phyloP scores from a whole-genome alignment of 495 filamentous ascomycete genomes.

The Tuber borchii region DNA sequence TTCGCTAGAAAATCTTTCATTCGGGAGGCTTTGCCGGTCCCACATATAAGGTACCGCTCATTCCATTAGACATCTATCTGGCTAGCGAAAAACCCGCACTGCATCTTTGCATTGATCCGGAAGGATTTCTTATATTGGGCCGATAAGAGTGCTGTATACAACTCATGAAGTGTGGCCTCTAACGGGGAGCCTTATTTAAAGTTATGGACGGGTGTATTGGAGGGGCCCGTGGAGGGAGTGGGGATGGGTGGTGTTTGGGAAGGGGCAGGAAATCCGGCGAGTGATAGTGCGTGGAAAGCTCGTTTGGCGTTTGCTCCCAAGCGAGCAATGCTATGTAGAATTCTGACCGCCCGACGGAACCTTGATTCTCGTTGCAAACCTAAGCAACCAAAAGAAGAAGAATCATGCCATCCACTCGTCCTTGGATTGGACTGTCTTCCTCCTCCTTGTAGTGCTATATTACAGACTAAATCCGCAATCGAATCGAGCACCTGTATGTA shows the following conservation, averaged over 20 bases:
- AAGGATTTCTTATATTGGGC: background rate
- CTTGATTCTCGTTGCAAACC: background rate
- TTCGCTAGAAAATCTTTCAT: background rate
- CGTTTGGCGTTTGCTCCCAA: background rate
- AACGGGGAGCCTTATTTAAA: background rate
- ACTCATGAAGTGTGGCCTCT: background rate
- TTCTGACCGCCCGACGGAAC: background rate
- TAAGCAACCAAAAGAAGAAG: background rate
- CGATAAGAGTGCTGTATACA: constrained; percentile 2
- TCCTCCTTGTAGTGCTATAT: background rate
- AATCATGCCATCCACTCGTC: background rate
- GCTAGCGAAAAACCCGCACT: constrained; percentile 3
- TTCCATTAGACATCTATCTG: background rate
- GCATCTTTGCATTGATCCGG: background rate
- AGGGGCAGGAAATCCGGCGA: background rate
- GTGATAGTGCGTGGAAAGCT: background rate
- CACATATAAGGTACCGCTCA: background rate
- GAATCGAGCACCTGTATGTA: background rate
- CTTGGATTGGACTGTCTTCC: background rate
- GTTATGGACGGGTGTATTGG: background rate
- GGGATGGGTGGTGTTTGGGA: background rate
- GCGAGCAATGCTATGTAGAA: background rate
- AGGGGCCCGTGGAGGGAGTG: background rate
- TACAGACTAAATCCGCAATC: background rate
- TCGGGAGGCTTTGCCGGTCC: background rate